Conservation (phyloP, 495 filamentous ascomycete species). For the Aspergillus coremiiformis region DNA sequence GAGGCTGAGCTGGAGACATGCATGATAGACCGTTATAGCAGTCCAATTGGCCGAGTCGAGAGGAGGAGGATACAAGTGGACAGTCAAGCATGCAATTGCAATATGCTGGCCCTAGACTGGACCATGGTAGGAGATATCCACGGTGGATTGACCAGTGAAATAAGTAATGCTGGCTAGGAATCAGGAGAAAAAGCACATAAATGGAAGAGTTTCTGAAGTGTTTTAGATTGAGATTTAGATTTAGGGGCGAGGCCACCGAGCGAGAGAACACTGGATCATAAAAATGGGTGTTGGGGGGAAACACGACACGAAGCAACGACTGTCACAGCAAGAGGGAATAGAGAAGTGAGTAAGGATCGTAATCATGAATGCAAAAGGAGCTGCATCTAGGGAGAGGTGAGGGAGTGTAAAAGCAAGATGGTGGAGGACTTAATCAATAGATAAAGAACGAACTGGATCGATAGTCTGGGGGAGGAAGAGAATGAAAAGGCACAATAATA, state of each 20-base stretch:
- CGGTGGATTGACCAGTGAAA: not conserved
- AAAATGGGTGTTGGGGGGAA: not conserved
- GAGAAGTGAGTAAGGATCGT: not conserved
- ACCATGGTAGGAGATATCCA: conserved; percentile 12
- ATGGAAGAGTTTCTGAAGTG: conserved; percentile 3
- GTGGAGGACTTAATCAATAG: not conserved
- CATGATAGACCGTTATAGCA: conserved; percentile 3
- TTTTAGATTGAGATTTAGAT: conserved; percentile 5
- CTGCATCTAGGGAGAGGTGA: not conserved
- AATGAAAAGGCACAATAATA: not conserved
- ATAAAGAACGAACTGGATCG: conserved; percentile 9
- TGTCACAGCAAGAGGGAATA: not conserved
- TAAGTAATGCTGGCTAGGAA: not conserved
- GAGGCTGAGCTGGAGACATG: conserved; percentile 9
- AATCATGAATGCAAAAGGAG: not conserved
- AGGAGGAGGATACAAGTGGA: not conserved
- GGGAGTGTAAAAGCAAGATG: not conserved
- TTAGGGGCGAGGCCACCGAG: not conserved
- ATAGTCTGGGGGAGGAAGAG: conserved; percentile 3
- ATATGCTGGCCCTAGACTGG: conserved; percentile 6
- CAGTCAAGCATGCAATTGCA: conserved; percentile 13
- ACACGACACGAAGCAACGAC: not conserved
- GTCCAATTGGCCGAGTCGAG: not conserved
- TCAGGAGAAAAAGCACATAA: conserved; percentile 1
- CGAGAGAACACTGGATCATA: not conserved